Base-by-base conservation (phyloP, 192 early-diverging fungal species). In the Funneliformis geosporum region DNA sequence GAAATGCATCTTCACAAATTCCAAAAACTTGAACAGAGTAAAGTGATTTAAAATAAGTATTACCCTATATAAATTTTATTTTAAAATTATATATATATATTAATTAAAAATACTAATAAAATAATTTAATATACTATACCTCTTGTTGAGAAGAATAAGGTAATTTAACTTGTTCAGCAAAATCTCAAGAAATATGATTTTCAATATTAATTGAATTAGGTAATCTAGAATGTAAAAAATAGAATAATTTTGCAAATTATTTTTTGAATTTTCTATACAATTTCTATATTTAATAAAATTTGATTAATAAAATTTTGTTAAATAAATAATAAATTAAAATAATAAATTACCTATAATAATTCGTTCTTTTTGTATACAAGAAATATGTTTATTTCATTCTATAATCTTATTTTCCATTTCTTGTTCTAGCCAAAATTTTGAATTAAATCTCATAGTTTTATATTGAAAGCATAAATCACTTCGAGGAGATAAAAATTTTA, bases 1-100 rank as follows among this genome's bases (percentile, higher is more conserved):
- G 33, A 68, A 68, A 68, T 42, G 38, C 18, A 68, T 68, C 18
- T 68, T 68, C 38, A 68, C 67, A 68, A 11, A 68, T 68, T 68
- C 38, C 33, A 39, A 68, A 68, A 33, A 68, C 40, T 68, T 16
- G 25, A 68, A 68, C 18, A 21, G 5, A 33, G 42, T 68, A 68
- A 68, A 68, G 67, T 68, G 33, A 68, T 68, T 68, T 68, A 68
- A 68, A 68, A 62, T 68, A 68, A 1, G 33, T 68, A 42, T 39
- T 18, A 42, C 67, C 4, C 28, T 68, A 68, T 33, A 33, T n/a
- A 33, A 33, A 33, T 2, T 33, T 12, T 33, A 42, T 68, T 39
- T 42, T 12, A 68, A 27, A 62, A 27, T 25, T 12, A 68, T 18
- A 33, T 2, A 38, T 18, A 42, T 18, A 42, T 42, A 18, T 38